Conservation (phyloP, 441 rosid genomes). For the Omphalea diandra region DNA sequence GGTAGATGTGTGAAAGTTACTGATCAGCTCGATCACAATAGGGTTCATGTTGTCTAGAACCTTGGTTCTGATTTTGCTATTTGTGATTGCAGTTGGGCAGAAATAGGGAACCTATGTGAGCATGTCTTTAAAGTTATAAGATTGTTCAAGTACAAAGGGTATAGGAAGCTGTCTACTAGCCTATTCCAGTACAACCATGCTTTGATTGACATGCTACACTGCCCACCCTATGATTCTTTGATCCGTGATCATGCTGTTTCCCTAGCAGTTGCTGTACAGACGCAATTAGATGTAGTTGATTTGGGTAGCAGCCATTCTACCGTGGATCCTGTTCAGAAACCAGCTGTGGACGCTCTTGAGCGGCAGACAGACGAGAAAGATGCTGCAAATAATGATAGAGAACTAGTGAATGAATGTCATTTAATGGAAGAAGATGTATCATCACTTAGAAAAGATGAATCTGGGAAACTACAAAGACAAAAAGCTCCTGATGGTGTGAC, state of each 20-base stretch:
- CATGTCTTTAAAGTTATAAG: slow-evolving; percentile 62
- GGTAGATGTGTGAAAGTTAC: slow-evolving; percentile 56
- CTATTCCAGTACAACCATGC: slow-evolving; percentile 57
- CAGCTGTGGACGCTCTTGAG: slow-evolving; percentile 16
- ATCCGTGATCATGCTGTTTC: slow-evolving; percentile 79
- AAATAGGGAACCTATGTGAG: slow-evolving; percentile 75
- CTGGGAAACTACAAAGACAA: slow-evolving; percentile 2
- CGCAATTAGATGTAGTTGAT: slow-evolving; percentile 45
- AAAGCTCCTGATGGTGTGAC: slow-evolving; percentile 19
- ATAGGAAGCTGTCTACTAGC: slow-evolving; percentile 47
- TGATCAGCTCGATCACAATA: slow-evolving; percentile 48
- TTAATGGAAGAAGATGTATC: slow-evolving; percentile 18
- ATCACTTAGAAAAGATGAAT: slow-evolving; percentile 17
- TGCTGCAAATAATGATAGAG: slow-evolving; percentile 22
- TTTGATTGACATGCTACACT: slow-evolving; percentile 56
- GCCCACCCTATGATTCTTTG: slow-evolving; percentile 66
- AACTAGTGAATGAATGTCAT: slow-evolving; percentile 17
- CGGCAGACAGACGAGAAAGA: slow-evolving; percentile 19
- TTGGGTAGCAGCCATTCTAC: slow-evolving; percentile 20
- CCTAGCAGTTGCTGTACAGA: slow-evolving; percentile 55
- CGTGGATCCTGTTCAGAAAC: slow-evolving; percentile 21
- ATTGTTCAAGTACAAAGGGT: slow-evolving; percentile 37
- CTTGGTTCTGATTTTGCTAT: slow-evolving; percentile 74
- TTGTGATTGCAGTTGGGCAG: slow-evolving; percentile 82
- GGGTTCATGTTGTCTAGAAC: slow-evolving; percentile 60